Conservation (phyloP, 495 filamentous ascomycete genomes). For the Penicillium maclennaniae region DNA sequence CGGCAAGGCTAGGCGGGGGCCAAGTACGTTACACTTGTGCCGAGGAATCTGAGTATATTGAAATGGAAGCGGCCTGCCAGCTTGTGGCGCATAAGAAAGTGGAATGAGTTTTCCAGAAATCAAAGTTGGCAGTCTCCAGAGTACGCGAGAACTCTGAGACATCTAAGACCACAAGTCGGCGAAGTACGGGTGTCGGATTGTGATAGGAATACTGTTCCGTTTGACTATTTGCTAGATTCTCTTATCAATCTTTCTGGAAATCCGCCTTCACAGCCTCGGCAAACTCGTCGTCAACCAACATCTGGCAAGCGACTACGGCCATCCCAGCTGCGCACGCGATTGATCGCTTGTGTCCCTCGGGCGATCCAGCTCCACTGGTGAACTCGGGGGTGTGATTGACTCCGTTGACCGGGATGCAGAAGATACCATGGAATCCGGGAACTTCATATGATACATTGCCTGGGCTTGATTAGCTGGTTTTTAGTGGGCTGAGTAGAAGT, state of each 20-base stretch:
- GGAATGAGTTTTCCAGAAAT: no score
- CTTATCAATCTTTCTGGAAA: conserved; percentile 22
- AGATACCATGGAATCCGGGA: conserved; percentile 56
- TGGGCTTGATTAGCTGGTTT: neutral
- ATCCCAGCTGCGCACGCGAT: conserved; percentile 54
- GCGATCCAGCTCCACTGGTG: conserved; percentile 47
- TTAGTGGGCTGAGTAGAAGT: neutral
- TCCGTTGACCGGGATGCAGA: conserved; percentile 46
- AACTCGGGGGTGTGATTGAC: conserved; percentile 56
- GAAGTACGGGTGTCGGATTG: neutral
- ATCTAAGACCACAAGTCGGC: neutral
- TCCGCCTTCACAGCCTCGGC: conserved; percentile 36
- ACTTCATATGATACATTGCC: conserved; percentile 53
- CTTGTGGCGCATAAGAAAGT: no score
- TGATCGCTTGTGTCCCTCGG: conserved; percentile 42
- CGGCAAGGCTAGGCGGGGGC: neutral
- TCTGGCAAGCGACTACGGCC: conserved; percentile 49
- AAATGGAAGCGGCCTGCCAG: no score
- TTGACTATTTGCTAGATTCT: neutral
- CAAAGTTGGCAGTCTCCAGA: neutral
- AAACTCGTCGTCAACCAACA: conserved; percentile 46
- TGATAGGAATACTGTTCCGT: neutral
- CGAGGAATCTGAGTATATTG: no score
- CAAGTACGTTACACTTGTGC: neutral
- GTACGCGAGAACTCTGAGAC: neutral